A percentile compares a stretch with the other conserved stretches of the same genome.
These are phyloP conservation scores for Moesziomyces sp. DNA, from an alignment of 1,284 basidiomycete species.

Conservation along the genomic window DNA sequence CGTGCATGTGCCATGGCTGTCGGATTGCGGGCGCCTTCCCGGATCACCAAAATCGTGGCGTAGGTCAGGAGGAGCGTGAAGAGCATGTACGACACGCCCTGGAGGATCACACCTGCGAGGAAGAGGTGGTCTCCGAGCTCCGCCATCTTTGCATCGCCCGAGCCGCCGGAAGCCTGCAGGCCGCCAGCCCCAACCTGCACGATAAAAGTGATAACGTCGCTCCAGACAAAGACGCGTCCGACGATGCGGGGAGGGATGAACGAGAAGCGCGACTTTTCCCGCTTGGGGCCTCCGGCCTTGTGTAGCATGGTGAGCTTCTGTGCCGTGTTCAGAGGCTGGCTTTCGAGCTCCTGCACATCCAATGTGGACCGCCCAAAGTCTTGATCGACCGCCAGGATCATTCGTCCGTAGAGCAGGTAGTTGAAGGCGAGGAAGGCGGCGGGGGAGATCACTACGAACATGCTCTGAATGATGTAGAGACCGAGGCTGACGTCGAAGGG, in stretches of 20 bases:
- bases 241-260: slow-evolving; percentile 52
- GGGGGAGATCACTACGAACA: slow-evolving; percentile 55
- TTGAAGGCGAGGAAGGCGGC: slow-evolving; percentile 57
- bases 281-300: slow-evolving; percentile 32
- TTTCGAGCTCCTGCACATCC: slow-evolving; percentile 23
- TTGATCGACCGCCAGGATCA: slow-evolving; percentile 36
- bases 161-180: slow-evolving; percentile 34
- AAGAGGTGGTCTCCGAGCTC: slow-evolving; percentile 50
- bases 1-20: background rate
- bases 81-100: slow-evolving; percentile 49
- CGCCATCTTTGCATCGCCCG: slow-evolving; percentile 18
- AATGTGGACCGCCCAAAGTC: slow-evolving; percentile 30
- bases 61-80: slow-evolving; percentile 43
- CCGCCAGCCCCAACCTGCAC: slow-evolving; percentile 53
- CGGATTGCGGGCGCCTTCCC: slow-evolving; percentile 8
- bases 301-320: slow-evolving; percentile 32
- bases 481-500: slow-evolving; percentile 17
- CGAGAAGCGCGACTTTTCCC: slow-evolving; percentile 36
- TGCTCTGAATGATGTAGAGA: slow-evolving; percentile 43
- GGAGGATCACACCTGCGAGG: slow-evolving; percentile 46
- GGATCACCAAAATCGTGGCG: slow-evolving; percentile 24
- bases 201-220: slow-evolving; percentile 60
- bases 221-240: slow-evolving; percentile 58
- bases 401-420: slow-evolving; percentile 54
- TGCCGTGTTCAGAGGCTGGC: slow-evolving; percentile 15